Percentiles rank a stretch among this genome's conserved stretches.
Evolutionary conservation across 1,284 basidiomycete genomes (phyloP).

Genomic region (Marasmius oreades): DNA sequence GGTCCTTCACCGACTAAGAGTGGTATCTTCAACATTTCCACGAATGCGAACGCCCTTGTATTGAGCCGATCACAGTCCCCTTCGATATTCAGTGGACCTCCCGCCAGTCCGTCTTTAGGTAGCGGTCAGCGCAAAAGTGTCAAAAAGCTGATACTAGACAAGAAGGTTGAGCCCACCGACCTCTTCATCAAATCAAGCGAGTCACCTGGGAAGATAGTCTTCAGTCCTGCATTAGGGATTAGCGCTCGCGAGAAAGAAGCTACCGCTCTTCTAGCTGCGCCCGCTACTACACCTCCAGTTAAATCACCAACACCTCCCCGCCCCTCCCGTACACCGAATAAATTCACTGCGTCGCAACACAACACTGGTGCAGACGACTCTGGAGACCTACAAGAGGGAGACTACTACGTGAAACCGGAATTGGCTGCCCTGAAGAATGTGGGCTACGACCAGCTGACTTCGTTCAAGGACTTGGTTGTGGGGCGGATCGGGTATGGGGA

Average conservation of each 20-base stretch:
- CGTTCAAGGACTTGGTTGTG: slow-evolving; percentile 76
- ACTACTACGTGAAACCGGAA: slow-evolving; percentile 86
- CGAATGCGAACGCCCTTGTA: slow-evolving; percentile 48
- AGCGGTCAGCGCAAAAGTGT: slow-evolving; percentile 79
- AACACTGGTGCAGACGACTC: slow-evolving; percentile 30
- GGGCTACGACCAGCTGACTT: slow-evolving; percentile 69
- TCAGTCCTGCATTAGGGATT: slow-evolving; percentile 69
- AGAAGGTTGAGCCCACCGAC: slow-evolving; percentile 70
- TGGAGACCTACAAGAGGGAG: slow-evolving; percentile 67
- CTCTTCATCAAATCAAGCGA: slow-evolving; percentile 56
- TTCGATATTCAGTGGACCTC: slow-evolving; percentile 45
- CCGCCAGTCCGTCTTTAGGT: slow-evolving; percentile 67
- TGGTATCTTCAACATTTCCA: slow-evolving; percentile 37
- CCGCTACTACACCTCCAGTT: slow-evolving; percentile 23
- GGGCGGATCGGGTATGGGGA: slow-evolving; percentile 90
- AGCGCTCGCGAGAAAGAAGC: slow-evolving; percentile 70
- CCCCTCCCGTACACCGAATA: slow-evolving; percentile 36
- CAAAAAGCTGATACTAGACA: slow-evolving; percentile 92
- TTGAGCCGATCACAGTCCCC: slow-evolving; percentile 42
- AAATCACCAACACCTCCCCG: slow-evolving; percentile 41
- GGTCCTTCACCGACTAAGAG: slow-evolving; percentile 41
- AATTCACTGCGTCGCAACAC: slow-evolving; percentile 42
- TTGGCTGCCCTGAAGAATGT: slow-evolving; percentile 67
- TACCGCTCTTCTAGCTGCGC: slow-evolving; percentile 25
- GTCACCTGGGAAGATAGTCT: slow-evolving; percentile 51